These are phyloP conservation scores for Cyclotella cryptica DNA, from an alignment of 108 stramenopile species.

Conservation along the genomic window DNA sequence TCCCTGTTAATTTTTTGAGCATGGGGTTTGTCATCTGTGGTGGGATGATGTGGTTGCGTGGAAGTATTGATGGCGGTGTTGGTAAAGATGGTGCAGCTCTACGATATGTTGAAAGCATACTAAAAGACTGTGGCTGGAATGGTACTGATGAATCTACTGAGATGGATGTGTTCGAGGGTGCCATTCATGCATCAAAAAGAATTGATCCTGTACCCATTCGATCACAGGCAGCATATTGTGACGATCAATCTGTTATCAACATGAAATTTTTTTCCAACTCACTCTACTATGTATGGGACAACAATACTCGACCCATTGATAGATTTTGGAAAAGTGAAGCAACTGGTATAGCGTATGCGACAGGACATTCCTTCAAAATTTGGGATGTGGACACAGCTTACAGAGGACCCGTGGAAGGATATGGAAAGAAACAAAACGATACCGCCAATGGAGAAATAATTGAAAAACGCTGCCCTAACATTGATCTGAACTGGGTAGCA, in stretches of 20 bases:
- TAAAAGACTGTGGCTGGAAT: constrained; percentile 20
- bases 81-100: constrained; percentile 5
- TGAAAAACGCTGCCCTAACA: not conserved
- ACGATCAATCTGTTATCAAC: constrained; percentile 39
- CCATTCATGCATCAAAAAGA: not conserved
- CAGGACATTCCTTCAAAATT: constrained; percentile 31
- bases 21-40: constrained; percentile 44
- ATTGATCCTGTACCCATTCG: not conserved
- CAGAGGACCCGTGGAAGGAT: constrained; percentile 21
- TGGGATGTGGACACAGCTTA: constrained; percentile 32
- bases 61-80: not conserved
- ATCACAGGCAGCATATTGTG: constrained; percentile 4
- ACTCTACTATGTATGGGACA: constrained; percentile 20
- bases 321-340: constrained; percentile 24
- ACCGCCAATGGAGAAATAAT: not conserved
- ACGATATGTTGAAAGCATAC: constrained; percentile 22
- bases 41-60: constrained; percentile 30
- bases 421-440: not conserved
- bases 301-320: not conserved
- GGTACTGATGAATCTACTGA: constrained; percentile 1
- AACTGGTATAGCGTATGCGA: constrained; percentile 7
- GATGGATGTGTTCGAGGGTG: no score
- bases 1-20: constrained; percentile 24
- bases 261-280: constrained; percentile 34
- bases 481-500: constrained; percentile 19